Conservation (phyloP, 495 filamentous ascomycete genomes). For the Penicillium lividum region DNA sequence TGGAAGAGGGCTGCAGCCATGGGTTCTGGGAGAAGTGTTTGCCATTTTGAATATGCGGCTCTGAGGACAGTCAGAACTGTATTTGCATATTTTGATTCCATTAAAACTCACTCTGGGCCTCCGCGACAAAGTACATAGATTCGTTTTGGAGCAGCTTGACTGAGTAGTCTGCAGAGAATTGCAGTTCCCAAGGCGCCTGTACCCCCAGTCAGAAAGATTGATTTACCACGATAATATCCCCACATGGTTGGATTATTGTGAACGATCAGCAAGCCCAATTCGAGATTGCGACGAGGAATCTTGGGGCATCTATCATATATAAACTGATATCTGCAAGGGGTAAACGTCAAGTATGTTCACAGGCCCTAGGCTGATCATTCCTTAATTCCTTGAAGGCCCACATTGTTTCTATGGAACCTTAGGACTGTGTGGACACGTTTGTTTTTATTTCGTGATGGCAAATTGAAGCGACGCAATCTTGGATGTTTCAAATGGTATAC, state of each 20-base stretch:
- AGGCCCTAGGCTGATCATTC: conserved; percentile 2
- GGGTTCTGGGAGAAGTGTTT: conserved; percentile 1
- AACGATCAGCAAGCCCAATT: background rate
- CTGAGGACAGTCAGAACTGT: background rate
- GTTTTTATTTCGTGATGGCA: background rate
- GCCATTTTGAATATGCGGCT: conserved; percentile 2
- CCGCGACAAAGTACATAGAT: conserved; percentile 2
- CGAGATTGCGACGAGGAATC: background rate
- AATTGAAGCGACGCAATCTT: background rate
- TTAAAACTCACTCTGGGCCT: background rate
- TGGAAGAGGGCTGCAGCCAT: conserved; percentile 1
- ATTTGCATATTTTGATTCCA: background rate
- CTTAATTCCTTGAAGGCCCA: conserved; percentile 1
- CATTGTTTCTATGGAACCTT: conserved; percentile 1
- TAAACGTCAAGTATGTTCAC: conserved; percentile 1
- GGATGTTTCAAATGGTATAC: background rate
- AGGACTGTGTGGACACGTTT: background rate
- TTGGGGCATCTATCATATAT: conserved; percentile 1
- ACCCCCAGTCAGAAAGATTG: conserved; percentile 2
- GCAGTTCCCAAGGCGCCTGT: conserved; percentile 4
- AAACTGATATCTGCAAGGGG: conserved; percentile 3
- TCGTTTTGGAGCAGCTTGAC: background rate
- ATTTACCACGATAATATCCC: conserved; percentile 5
- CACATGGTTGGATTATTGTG: background rate
- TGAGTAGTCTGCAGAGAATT: background rate